These are phyloP conservation scores for Wickerhamiella cacticola DNA, from an alignment of 805 yeast species.

Conservation along the genomic window DNA sequence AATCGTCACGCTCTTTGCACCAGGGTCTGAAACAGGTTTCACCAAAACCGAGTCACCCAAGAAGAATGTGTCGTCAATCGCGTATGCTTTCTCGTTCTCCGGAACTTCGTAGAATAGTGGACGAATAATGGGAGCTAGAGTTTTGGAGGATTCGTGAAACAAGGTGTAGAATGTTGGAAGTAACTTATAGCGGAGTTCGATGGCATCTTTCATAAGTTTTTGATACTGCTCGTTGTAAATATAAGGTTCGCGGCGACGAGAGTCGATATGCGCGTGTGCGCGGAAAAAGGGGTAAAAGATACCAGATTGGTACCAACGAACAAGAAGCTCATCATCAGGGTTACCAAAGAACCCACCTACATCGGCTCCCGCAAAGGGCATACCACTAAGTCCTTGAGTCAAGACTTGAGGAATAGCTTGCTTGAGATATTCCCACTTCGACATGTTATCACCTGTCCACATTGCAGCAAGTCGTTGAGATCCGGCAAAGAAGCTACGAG, in stretches of 20 bases:
- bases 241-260: conserved; percentile 90
- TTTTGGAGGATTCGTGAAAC: conserved; percentile 49
- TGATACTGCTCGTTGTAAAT: conserved; percentile 65
- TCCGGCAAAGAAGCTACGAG: conserved; percentile 81
- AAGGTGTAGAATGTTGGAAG: conserved; percentile 72
- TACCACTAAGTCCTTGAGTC: conserved; percentile 68
- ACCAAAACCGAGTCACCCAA: conserved; percentile 57
- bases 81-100: conserved; percentile 35
- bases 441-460: conserved; percentile 98
- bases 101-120: conserved; percentile 28
- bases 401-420: conserved; percentile 79
- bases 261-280: conserved; percentile 92
- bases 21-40: conserved; percentile 63
- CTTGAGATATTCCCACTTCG: conserved; percentile 78
- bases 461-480: conserved; percentile 84
- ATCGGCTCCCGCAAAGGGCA: conserved; percentile 92
- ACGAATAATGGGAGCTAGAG: conserved; percentile 55
- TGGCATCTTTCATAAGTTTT: conserved; percentile 52
- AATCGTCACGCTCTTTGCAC: conserved; percentile 32
- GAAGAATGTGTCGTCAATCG: conserved; percentile 72
- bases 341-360: conserved; percentile 94
- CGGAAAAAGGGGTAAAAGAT: conserved; percentile 94
- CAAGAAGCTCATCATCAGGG: conserved; percentile 66
- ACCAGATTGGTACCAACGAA: conserved; percentile 95
- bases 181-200: conserved; percentile 59